phyloP scores from a whole-genome alignment of 2,329 filamentous ascomycete species.

The Diaporthe sp. region DNA sequence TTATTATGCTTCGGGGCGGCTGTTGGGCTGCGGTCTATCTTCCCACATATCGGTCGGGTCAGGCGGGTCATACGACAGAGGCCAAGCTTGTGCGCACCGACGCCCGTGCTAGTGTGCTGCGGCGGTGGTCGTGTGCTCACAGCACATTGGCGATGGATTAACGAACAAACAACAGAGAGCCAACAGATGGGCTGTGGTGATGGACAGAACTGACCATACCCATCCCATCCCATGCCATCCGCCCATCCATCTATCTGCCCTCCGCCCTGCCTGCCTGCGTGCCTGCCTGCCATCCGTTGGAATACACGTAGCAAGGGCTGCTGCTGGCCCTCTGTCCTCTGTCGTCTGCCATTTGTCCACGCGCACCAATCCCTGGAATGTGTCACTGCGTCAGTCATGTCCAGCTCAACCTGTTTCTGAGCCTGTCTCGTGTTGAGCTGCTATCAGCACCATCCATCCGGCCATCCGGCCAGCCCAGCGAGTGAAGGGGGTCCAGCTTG shows the following conservation, averaged over 20 bases:
- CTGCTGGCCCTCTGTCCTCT: background rate
- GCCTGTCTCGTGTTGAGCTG: conserved; percentile 29
- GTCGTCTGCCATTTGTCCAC: background rate
- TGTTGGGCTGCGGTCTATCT: background rate
- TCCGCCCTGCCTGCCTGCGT: background rate
- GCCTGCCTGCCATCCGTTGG: background rate
- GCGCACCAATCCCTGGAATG: background rate
- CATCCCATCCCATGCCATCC: background rate
- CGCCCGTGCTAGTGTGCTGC: background rate
- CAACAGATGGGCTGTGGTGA: background rate
- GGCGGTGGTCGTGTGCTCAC: conserved; percentile 24
- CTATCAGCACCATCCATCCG: conserved; percentile 23
- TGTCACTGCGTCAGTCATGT: conserved; percentile 31
- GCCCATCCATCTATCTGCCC: background rate
- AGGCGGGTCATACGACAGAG: conserved; percentile 19
- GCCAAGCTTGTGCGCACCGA: conserved; percentile 12
- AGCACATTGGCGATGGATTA: background rate
- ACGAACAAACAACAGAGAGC: background rate
- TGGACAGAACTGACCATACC: background rate
- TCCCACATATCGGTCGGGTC: background rate
- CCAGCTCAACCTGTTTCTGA: conserved; percentile 27
- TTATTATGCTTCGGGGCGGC: background rate
- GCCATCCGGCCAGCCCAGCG: conserved; percentile 13
- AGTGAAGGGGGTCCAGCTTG: background rate
- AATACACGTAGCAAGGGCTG: conserved; percentile 19